Base-by-base conservation (phyloP, 768 basidiomycete species). In the Steccherinum ochraceum region DNA sequence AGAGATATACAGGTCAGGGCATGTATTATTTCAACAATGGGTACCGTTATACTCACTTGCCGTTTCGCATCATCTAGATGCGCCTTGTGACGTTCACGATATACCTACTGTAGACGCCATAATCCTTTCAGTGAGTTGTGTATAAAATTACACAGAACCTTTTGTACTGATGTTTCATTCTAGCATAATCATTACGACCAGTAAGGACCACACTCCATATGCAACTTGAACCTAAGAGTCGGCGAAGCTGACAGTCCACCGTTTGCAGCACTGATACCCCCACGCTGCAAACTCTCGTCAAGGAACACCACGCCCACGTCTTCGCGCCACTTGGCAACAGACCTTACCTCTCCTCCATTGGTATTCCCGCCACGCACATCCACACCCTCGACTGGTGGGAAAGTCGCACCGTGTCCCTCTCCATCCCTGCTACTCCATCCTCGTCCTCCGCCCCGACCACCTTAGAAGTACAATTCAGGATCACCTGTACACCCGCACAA, bases 401-500 rank as follows among this genome's bases (percentile, higher is more conserved):
- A 30, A 51, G 58, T 25, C 49, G 55, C 12, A 24, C 46, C n/a
- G 52, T 65, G 50, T 51, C 61, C 2, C 57, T 67, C n/a, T 52
- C 63, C 11, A 52, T 73, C 43, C 58, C 65, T 16, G 45, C 56
- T 24, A 45, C 43, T 5, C 10, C 24, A 23, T 27, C 27, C 12
- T 45, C n/a, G 16, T 23, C 16, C 10, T 7, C n/a, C 41, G 10
- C 5, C 10, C 7, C 13, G 39, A 24, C n/a, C 16, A 49, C 5
- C 27, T 48, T 7, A 47, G 55, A 5, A 50, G 48, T 3, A 55
- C 46, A 67, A 4, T 67, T 83, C 45, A 70, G 75, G 46, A 62
- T 84, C 16, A 79, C 77, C 1, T 81, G 79, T 61, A 80, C 80
- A 1, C 84, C 84, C 0, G 72, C 74, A 25, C 86, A 88, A 62